Conservation (phyloP, 495 filamentous ascomycete species). For the Penicillium arizonense region DNA sequence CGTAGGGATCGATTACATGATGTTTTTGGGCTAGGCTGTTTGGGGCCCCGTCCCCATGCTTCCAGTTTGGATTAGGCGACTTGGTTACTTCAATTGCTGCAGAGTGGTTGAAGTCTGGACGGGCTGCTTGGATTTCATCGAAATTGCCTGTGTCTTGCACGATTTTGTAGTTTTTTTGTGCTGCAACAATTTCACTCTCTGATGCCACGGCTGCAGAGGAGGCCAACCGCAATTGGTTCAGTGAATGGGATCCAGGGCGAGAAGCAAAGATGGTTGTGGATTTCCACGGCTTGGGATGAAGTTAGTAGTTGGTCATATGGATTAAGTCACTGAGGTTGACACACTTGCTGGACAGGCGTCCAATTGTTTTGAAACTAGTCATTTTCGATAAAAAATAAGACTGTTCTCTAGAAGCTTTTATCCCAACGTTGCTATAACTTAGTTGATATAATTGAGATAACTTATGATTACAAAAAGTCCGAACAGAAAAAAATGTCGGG, state of each 20-base stretch:
- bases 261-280: background rate
- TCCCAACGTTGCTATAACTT: too few relatives aligned
- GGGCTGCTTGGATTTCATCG: slow-evolving; percentile 62
- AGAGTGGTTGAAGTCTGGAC: slow-evolving; percentile 56
- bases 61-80: slow-evolving; percentile 70
- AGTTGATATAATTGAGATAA: too few relatives aligned
- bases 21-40: slow-evolving; percentile 54
- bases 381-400: background rate
- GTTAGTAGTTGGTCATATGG: background rate
- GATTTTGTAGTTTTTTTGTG: slow-evolving; percentile 27
- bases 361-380: background rate
- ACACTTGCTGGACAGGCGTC: slow-evolving; percentile 1
- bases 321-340: background rate
- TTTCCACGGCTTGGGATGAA: background rate
- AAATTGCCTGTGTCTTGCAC: slow-evolving; percentile 54
- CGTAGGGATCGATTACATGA: slow-evolving; percentile 76
- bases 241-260: background rate
- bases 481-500: background rate
- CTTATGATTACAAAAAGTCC: too few relatives aligned
- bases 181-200: background rate
- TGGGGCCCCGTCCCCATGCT: slow-evolving; percentile 67
- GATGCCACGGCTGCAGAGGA: slow-evolving; percentile 14
- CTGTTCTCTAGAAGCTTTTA: background rate
- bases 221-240: slow-evolving; percentile 8
- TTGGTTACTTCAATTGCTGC: slow-evolving; percentile 61